A percentile compares a stretch with the other conserved stretches of the same genome.
phyloP scores from a whole-genome alignment of 1,284 basidiomycete species.

The Apiotrichum siamense region DNA sequence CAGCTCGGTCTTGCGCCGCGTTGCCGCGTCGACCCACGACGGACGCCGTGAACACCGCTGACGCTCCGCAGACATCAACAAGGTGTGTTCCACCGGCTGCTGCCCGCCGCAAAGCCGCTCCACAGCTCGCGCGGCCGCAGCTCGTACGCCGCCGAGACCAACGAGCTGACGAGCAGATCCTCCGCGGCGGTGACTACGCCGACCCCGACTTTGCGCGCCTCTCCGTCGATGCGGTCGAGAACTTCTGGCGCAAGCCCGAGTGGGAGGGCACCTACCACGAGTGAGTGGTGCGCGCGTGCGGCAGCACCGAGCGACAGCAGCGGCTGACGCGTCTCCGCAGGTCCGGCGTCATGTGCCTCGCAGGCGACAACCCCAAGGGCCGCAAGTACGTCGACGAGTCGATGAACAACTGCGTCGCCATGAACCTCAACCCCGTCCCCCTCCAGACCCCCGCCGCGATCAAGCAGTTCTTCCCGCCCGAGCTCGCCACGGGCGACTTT shows the following conservation, averaged over 20 bases:
- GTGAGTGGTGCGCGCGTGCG: constrained; percentile 51
- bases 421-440: constrained; percentile 26
- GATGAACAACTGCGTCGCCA: constrained; percentile 28
- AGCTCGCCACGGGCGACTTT: constrained; percentile 27
- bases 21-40: too few species aligned
- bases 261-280: constrained; percentile 76
- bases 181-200: constrained; percentile 46
- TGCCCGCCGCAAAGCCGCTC: neutral
- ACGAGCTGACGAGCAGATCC: constrained; percentile 29
- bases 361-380: constrained; percentile 21
- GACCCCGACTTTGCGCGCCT: constrained; percentile 35
- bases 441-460: constrained; percentile 21
- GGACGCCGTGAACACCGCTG: neutral
- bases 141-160: neutral
- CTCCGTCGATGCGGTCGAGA: constrained; percentile 42
- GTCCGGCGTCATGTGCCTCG: constrained; percentile 39
- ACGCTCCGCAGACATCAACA: constrained; percentile 41
- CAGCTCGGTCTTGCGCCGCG: too few species aligned
- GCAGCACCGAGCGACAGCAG: too few species aligned
- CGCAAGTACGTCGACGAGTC: constrained; percentile 34
- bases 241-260: constrained; percentile 46
- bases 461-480: constrained; percentile 16
- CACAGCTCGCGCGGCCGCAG: too few species aligned
- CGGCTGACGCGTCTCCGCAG: constrained; percentile 11
- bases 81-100: constrained; percentile 24